These are phyloP conservation scores for Escallonia herrerae DNA, from an alignment of 129 eudicot species.

Conservation along the genomic window DNA sequence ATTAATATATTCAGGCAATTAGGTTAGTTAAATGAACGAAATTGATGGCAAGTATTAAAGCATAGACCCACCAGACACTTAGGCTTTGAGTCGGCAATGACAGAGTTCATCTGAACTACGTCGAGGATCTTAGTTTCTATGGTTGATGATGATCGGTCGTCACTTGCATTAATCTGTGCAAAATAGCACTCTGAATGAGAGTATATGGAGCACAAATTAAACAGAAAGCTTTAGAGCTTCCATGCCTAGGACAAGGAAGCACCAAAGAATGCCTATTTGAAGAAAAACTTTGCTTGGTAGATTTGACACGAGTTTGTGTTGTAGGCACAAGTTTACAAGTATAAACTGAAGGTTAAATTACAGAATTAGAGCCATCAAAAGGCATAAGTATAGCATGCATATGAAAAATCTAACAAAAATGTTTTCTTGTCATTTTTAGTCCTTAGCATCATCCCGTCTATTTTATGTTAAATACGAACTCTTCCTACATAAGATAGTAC, in stretches of 20 bases:
- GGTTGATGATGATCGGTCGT: constrained; percentile 78
- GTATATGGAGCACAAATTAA: background rate
- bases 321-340: no score
- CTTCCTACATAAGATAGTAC: no score
- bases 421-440: no score
- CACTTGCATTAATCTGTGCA: constrained; percentile 91
- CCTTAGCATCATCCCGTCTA: no score
- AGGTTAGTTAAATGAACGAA: background rate
- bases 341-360: no score
- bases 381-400: no score
- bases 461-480: no score
- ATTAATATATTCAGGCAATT: constrained; percentile 10
- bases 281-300: no score
- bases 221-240: background rate
- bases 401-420: no score
- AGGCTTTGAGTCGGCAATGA: constrained; percentile 89
- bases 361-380: no score
- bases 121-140: constrained; percentile 86
- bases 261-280: background rate
- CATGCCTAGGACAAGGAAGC: background rate
- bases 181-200: background rate
- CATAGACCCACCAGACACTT: constrained; percentile 73
- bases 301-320: no score
- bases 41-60: constrained; percentile 6
- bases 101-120: constrained; percentile 93